These are phyloP conservation scores for Pyrrhoderma noxium DNA, from an alignment of 1,284 basidiomycete genomes.

Conservation along the genomic window DNA sequence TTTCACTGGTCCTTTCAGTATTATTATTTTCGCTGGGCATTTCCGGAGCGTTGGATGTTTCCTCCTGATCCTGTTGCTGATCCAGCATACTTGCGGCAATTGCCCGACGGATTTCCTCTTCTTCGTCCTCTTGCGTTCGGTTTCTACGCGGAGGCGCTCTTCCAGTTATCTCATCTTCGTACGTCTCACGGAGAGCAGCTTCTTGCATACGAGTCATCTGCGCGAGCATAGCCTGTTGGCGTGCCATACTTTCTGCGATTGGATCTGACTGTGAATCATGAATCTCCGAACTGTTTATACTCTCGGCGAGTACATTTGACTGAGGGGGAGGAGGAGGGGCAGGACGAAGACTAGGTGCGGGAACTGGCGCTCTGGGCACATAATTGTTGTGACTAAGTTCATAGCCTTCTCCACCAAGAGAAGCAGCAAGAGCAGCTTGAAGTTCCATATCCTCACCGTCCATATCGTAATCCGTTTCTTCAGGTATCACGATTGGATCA, in stretches of 20 bases:
- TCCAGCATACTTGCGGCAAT: constrained; percentile 53
- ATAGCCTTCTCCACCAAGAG: constrained; percentile 35
- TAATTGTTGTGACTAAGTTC: constrained; percentile 1
- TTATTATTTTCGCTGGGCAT: constrained; percentile 19
- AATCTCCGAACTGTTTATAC: too few relatives aligned
- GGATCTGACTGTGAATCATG: constrained; percentile 41
- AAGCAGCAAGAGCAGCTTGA: constrained; percentile 80
- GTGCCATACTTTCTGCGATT: constrained; percentile 58
- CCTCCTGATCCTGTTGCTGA: constrained; percentile 18
- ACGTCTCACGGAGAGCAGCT: constrained; percentile 53
- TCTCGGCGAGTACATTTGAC: too few relatives aligned
- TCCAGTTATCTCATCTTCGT: constrained; percentile 36
- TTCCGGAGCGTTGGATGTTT: not conserved
- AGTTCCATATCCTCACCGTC: constrained; percentile 85
- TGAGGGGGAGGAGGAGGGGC: constrained; percentile 10
- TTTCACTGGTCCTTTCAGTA: too few relatives aligned
- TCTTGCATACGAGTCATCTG: constrained; percentile 65
- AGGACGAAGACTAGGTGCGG: constrained; percentile 7
- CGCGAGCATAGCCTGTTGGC: constrained; percentile 55
- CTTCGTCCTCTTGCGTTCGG: constrained; percentile 42
- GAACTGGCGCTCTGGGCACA: constrained; percentile 3
- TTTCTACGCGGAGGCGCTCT: constrained; percentile 22
- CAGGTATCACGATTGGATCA: constrained; percentile 16
- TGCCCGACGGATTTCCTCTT: constrained; percentile 52
- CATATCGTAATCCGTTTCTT: constrained; percentile 33